These are phyloP conservation scores for Backusella circina DNA, from an alignment of 192 early-diverging fungal species.

Conservation along the genomic window DNA sequence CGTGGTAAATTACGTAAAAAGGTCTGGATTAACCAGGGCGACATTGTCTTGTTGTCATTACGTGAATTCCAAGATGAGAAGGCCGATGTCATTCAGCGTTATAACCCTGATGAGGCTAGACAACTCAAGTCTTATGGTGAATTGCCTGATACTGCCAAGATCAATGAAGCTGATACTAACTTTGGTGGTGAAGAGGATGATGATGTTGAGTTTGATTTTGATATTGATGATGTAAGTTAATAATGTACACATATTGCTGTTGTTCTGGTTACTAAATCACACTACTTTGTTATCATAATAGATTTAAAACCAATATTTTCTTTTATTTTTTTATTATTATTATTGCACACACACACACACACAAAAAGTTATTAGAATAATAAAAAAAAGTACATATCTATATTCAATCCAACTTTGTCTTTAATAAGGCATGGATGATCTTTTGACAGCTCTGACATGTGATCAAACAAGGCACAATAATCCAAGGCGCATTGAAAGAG, in stretches of 20 bases:
- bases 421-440: background rate
- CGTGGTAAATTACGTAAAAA: conserved; percentile 98
- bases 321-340: background rate
- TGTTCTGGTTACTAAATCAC: too few relatives aligned
- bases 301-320: conserved; percentile 1
- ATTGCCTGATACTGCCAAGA: conserved; percentile 81
- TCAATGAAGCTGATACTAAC: conserved; percentile 73
- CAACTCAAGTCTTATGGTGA: conserved; percentile 92
- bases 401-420: background rate
- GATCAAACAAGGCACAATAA: conserved; percentile 39
- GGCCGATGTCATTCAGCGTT: conserved; percentile 92
- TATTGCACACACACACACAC: background rate
- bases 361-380: background rate
- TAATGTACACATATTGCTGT: background rate
- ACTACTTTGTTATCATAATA: background rate
- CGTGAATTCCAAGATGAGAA: conserved; percentile 94
- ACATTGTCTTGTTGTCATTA: conserved; percentile 85
- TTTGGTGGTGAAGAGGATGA: conserved; percentile 62
- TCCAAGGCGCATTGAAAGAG: conserved; percentile 80
- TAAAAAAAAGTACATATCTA: background rate
- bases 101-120: conserved; percentile 92
- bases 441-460: background rate
- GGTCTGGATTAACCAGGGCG: conserved; percentile 93
- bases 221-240: conserved; percentile 78
- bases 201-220: conserved; percentile 84